Conservation (phyloP, 2,329 filamentous ascomycete genomes). For the Calonectria ilicicola region DNA sequence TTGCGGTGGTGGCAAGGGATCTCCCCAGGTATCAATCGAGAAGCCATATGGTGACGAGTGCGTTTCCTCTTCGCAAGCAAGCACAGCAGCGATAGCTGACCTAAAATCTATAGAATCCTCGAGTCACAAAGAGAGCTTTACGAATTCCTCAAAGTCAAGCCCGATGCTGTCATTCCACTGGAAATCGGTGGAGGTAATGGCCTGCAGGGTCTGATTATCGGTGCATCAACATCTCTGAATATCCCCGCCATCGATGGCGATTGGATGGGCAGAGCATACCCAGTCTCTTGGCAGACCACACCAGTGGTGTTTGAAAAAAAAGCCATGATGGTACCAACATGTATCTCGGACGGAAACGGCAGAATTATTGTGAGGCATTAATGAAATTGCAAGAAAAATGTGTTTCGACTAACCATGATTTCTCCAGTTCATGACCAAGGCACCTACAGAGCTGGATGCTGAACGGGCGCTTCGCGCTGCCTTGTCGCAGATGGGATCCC, state of each 20-base stretch:
- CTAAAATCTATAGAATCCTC: not conserved
- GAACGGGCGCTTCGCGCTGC: constrained; percentile 24
- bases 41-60: constrained; percentile 53
- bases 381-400: not conserved
- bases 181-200: constrained; percentile 67
- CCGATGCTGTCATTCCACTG: constrained; percentile 38
- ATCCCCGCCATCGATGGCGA: constrained; percentile 51
- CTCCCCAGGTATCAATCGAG: constrained; percentile 67
- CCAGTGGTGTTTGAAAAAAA: constrained; percentile 47
- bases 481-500: constrained; percentile 46
- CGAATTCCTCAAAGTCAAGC: constrained; percentile 43
- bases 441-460: constrained; percentile 42
- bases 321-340: constrained; percentile 47
- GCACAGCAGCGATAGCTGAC: not conserved
- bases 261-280: constrained; percentile 51
- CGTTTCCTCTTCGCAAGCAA: not conserved
- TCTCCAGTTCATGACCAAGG: constrained; percentile 22
- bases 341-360: constrained; percentile 31
- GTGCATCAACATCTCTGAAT: constrained; percentile 50
- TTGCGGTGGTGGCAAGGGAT: constrained; percentile 66
- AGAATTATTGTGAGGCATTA: constrained; percentile 40
- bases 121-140: constrained; percentile 20
- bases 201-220: constrained; percentile 54
- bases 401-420: not conserved
- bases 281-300: constrained; percentile 42